Evolutionary conservation across 73 alveolate genomes (phyloP), one percentile per base, ranked within the genome.

Genomic region (Paramecium tetraurelia): DNA sequence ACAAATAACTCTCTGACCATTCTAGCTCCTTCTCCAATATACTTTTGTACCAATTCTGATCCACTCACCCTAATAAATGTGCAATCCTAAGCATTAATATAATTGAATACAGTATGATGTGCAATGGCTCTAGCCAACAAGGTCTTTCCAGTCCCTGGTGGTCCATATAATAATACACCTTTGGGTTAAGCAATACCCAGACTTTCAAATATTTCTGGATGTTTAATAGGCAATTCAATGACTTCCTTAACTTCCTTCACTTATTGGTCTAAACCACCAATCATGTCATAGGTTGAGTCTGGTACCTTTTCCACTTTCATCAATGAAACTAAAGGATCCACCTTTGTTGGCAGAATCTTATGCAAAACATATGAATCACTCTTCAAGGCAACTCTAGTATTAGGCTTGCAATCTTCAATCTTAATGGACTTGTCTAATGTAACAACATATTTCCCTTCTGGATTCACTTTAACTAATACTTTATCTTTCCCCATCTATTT

Each of bases 61-160:
- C 99, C 99, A n/a, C 99, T 96, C 9, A 99, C 99, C 83, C 99
- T 94, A 84, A 99, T 98, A 95, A 97, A 98, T 44, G 94, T 88
- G 35, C 94, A 88, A 88, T 88, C 94, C 93, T 86, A 16, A 3
- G 5, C 3, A 14, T 57, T 29, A 59, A 5, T 31, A 86, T 57
- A n/a, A 31, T 14, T 4, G 0, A 11, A 38, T 86, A 86, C 99
- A 50, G 99, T 99, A 93, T 99, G 99, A 96, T 99, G 99, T 35
- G 99, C 99, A 59, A 98, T 99, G 9, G 99, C 99, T 69, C 99
- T 96, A 12, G 99, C 99, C 11, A 99, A 97, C 41, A 99, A 95
- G 16, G 99, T 99, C 95, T 99, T 99, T 27, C 99, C 99, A 9
- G 99, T 99, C 53, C 99, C 99, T 5, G 99, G 99, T 35, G 99